Evolutionary conservation across 1,284 basidiomycete species (phyloP).

Genomic region (Schizophyllum amplum): DNA sequence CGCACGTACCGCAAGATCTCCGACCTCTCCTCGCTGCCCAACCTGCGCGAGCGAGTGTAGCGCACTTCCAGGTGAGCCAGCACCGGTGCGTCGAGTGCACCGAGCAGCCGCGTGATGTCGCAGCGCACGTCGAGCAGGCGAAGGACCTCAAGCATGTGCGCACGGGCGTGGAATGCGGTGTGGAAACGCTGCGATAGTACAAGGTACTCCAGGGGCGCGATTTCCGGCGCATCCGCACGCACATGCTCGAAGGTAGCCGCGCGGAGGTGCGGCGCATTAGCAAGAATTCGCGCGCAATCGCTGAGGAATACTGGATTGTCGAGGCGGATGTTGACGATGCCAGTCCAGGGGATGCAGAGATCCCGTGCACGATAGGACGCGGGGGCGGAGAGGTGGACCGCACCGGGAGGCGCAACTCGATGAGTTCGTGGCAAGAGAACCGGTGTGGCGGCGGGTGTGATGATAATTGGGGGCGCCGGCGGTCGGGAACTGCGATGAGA

Average conservation of each 20-base stretch:
- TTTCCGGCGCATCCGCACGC: neutral
- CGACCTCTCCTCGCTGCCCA: neutral
- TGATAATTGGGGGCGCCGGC: too few species aligned
- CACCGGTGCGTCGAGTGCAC: conserved; percentile 1
- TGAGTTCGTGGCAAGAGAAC: too few species aligned
- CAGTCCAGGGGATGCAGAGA: neutral
- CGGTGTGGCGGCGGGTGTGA: too few species aligned
- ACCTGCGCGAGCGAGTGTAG: neutral
- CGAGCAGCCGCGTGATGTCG: neutral
- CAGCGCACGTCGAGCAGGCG: neutral
- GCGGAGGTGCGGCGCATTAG: neutral
- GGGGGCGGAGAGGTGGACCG: neutral
- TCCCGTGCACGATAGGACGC: neutral
- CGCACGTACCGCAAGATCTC: neutral
- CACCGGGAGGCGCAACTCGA: too few species aligned
- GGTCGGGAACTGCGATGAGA: too few species aligned
- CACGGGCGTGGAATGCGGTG: neutral
- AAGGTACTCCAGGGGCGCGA: neutral
- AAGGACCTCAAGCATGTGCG: neutral
- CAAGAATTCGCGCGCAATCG: neutral
- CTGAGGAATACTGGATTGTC: neutral
- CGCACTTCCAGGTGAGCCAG: neutral
- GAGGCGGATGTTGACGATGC: neutral
- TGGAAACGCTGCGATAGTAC: neutral
- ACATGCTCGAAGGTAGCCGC: neutral